phyloP scores from a whole-genome alignment of 495 filamentous ascomycete species.

The Rhypophila decipiens region DNA sequence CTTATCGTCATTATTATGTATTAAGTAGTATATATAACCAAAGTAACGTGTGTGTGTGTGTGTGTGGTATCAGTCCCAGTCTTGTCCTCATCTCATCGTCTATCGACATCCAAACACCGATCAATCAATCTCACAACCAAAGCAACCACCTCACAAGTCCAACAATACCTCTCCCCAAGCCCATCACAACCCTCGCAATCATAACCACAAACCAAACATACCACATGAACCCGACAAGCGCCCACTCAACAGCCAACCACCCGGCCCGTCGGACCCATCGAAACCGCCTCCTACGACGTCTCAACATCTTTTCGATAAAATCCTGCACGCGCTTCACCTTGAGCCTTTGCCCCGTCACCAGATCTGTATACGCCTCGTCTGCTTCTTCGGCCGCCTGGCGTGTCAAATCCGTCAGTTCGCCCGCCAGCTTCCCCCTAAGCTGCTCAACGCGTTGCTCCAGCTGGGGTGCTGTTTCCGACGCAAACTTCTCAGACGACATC shows the following conservation, averaged over 20 bases:
- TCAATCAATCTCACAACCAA: slow-evolving; percentile 53
- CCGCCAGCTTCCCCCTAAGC: slow-evolving; percentile 27
- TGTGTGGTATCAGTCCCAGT: too few relatives aligned
- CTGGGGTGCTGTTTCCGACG: slow-evolving; percentile 19
- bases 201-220: slow-evolving; percentile 77
- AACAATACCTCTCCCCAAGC: slow-evolving; percentile 51
- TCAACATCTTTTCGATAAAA: slow-evolving; percentile 65
- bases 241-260: slow-evolving; percentile 73
- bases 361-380: slow-evolving; percentile 63
- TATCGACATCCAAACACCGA: too few relatives aligned
- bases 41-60: too few relatives aligned
- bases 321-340: slow-evolving; percentile 73
- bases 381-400: slow-evolving; percentile 65
- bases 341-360: slow-evolving; percentile 67
- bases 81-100: too few relatives aligned
- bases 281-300: slow-evolving; percentile 59
- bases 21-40: too few relatives aligned
- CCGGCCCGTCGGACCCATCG: slow-evolving; percentile 64
- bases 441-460: slow-evolving; percentile 32
- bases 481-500: slow-evolving; percentile 39
- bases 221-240: slow-evolving; percentile 74
- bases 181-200: slow-evolving; percentile 55
- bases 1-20: too few relatives aligned
- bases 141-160: slow-evolving; percentile 66
- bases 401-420: slow-evolving; percentile 48